phyloP scores from a whole-genome alignment of 2,329 filamentous ascomycete species.

The Phaeomoniella chlamydospora region DNA sequence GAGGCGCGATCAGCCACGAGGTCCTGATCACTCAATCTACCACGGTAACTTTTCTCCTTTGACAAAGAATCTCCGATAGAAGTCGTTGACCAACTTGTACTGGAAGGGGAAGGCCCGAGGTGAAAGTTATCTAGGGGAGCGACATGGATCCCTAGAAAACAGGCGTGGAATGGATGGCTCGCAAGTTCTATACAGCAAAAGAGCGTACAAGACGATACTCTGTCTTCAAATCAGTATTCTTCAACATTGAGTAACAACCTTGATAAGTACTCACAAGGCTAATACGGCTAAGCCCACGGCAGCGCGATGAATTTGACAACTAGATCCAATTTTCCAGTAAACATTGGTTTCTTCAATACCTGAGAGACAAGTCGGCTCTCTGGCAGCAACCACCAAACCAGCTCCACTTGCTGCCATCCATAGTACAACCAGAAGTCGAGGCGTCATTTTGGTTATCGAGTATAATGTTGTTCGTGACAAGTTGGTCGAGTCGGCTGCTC shows the following conservation, averaged over 20 bases:
- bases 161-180: conserved; percentile 21
- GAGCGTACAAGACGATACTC: conserved; percentile 19
- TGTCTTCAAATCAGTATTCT: conserved; percentile 6
- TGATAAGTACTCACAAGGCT: conserved; percentile 19
- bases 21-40: neutral
- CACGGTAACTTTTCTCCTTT: neutral
- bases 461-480: conserved; percentile 17
- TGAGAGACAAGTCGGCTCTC: conserved; percentile 18
- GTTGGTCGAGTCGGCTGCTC: conserved; percentile 12
- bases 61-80: neutral
- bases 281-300: conserved; percentile 18
- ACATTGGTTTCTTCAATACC: conserved; percentile 9
- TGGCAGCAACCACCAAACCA: conserved; percentile 20
- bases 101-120: conserved; percentile 10
- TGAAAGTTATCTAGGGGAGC: conserved; percentile 8
- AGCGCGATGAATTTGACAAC: conserved; percentile 21
- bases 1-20: neutral
- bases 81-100: neutral
- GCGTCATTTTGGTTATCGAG: conserved; percentile 18
- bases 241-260: no score
- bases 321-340: conserved; percentile 20
- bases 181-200: conserved; percentile 23
- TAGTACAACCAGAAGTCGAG: conserved; percentile 18
- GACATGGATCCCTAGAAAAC: conserved; percentile 19
- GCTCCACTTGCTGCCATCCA: conserved; percentile 23